These are phyloP conservation scores for Saturnispora diversa DNA, from an alignment of 805 yeast species.

Conservation along the genomic window DNA sequence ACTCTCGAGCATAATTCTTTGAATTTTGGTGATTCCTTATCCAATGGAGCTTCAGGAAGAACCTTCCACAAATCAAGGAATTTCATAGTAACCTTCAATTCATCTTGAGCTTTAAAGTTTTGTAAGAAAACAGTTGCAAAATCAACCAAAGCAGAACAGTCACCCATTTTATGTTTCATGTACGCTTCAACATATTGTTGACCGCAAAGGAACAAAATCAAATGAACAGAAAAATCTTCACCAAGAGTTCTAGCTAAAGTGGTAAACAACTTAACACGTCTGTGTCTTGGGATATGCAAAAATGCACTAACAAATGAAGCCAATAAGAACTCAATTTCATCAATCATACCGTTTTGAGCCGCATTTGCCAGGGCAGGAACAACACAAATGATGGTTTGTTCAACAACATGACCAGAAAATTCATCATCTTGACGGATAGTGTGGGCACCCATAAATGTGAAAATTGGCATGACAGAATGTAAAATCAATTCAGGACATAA, in stretches of 20 bases:
- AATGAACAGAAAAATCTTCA: slow-evolving; percentile 54
- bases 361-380: slow-evolving; percentile 75
- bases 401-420: slow-evolving; percentile 85
- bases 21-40: slow-evolving; percentile 30
- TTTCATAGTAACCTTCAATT: slow-evolving; percentile 45
- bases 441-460: slow-evolving; percentile 98
- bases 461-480: slow-evolving; percentile 98
- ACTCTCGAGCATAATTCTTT: slow-evolving; percentile 42
- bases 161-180: slow-evolving; percentile 51
- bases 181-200: slow-evolving; percentile 59
- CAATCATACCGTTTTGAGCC: slow-evolving; percentile 37
- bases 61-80: slow-evolving; percentile 46
- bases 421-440: slow-evolving; percentile 96
- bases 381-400: slow-evolving; percentile 81
- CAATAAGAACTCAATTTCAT: slow-evolving; percentile 75
- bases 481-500: slow-evolving; percentile 84
- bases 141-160: slow-evolving; percentile 59
- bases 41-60: slow-evolving; percentile 37
- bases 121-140: slow-evolving; percentile 65
- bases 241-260: slow-evolving; percentile 74
- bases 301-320: slow-evolving; percentile 92
- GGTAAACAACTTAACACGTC: slow-evolving; percentile 78
- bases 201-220: slow-evolving; percentile 70
- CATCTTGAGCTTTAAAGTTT: slow-evolving; percentile 60
- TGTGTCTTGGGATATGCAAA: slow-evolving; percentile 91